Evolutionary conservation across 164 flowering plant genomes (phyloP), one percentile per base, ranked within the genome.

Genomic region (Vitis rupestris): DNA sequence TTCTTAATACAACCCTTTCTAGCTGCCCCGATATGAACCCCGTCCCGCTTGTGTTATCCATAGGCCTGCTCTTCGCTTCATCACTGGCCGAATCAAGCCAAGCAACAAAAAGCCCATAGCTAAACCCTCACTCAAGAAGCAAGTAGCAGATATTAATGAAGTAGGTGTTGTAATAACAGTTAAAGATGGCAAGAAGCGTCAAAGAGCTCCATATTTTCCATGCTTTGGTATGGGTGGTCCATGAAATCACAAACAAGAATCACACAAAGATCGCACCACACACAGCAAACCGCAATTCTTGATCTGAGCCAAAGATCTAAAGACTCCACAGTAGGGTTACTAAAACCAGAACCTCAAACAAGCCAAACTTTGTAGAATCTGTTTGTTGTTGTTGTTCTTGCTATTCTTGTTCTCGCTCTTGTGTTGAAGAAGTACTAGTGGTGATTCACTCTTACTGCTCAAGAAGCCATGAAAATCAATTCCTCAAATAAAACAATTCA

Each of bases 31-130:
- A 65, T 90, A 88, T 3, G 97, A 90, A 60, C 94, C 87, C 78
- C 98, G 77, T 31, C 98, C 98, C 8, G 97, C 95, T n/a, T 93
- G 97, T 70, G 84, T 85, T 17, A 85, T 84, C 10, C 92, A 79
- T 71, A 93, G 72, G 72, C 91, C 91, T 44, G 95, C 88, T 76
- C 90, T 77, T 58, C 86, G 78, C 76, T 86, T 85, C 67, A 87
- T 83, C 63, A 90, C 91, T 61, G 94, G 97, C 62, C 87, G 89
- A 57, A 78, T 82, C 48, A 86, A 78, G 64, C 76, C 76, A 17
- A 86, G 66, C 37, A 80, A 72, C 79, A 81, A 72, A 68, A 70
- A 64, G 48, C 79, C 76, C 92, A 88, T 65, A 4, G 51, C 61
- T 61, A 29, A 62, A 63, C 58, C 62, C 52, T 68, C 11, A 37